Evolutionary conservation across 306 rosid genomes (phyloP).

Genomic region (Glycine tomentella): DNA sequence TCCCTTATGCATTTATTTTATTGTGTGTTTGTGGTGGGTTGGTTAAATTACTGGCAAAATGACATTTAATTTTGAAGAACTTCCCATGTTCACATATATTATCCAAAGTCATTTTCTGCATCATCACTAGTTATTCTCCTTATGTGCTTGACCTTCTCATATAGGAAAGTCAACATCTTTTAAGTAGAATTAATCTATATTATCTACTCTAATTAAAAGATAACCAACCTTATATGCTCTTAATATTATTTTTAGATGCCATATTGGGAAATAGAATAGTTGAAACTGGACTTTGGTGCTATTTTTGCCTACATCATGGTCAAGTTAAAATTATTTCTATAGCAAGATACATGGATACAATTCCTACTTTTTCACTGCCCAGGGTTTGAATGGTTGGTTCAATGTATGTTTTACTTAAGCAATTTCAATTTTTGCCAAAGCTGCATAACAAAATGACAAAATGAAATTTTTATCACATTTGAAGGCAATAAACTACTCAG

Average conservation of each 20-base stretch:
- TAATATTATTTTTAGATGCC: neutral
- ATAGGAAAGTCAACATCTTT: neutral
- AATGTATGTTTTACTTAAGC: constrained; percentile 21
- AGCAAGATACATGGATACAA: constrained; percentile 2
- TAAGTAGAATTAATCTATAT: constrained; percentile 16
- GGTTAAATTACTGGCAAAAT: neutral
- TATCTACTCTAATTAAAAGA: constrained; percentile 8
- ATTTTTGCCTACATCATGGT: neutral
- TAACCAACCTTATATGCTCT: constrained; percentile 14
- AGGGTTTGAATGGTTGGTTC: constrained; percentile 5
- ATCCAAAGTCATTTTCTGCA: constrained; percentile 13
- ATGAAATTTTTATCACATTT: neutral
- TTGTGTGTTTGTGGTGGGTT: neutral
- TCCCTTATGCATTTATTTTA: neutral
- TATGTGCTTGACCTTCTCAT: neutral
- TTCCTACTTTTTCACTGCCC: neutral
- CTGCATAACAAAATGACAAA: neutral
- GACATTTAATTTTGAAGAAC: neutral
- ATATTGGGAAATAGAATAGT: neutral
- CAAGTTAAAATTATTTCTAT: neutral
- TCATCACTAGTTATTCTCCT: neutral
- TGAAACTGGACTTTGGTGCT: neutral
- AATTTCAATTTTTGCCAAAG: constrained; percentile 24
- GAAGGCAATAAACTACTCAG: neutral
- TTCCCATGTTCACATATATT: neutral